Evolutionary conservation across 371 early-diverging fungal genomes (phyloP).

Genomic region (Mucor indicus): DNA sequence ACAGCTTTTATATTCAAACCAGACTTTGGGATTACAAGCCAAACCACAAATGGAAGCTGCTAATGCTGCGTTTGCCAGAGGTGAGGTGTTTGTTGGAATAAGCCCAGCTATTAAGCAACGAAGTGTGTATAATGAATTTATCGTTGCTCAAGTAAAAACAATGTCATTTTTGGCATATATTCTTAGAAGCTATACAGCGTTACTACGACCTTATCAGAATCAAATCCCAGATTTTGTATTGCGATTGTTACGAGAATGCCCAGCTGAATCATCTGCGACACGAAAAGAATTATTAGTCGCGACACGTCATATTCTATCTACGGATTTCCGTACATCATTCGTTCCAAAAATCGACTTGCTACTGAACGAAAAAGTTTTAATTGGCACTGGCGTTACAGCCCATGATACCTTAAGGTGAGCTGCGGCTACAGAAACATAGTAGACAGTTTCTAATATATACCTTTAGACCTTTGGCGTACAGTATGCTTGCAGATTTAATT

Average conservation of each 20-base stretch:
- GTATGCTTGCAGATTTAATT: conserved; percentile 93
- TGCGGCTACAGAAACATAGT: background rate
- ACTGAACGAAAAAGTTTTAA: conserved; percentile 86
- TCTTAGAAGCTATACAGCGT: conserved; percentile 70
- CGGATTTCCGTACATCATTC: conserved; percentile 86
- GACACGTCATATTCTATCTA: conserved; percentile 90
- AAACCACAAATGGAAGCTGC: conserved; percentile 74
- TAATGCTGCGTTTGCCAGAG: conserved; percentile 61
- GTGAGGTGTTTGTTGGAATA: conserved; percentile 79
- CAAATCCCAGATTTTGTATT: conserved; percentile 88
- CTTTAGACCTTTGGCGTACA: conserved; percentile 83
- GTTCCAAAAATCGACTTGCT: conserved; percentile 85
- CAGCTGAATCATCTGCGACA: conserved; percentile 89
- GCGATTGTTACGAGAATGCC: conserved; percentile 86
- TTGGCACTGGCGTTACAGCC: conserved; percentile 91
- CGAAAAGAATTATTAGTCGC: conserved; percentile 96
- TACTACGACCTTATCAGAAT: conserved; percentile 72
- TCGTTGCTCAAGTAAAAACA: conserved; percentile 91
- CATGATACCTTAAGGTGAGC: conserved; percentile 82
- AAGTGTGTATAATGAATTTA: conserved; percentile 77
- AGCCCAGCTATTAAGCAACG: conserved; percentile 74
- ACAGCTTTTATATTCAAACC: no score
- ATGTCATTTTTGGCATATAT: conserved; percentile 96
- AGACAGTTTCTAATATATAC: background rate
- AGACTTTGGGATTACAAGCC: conserved; percentile 78